Evolutionary conservation across 202 grass and related monocot genomes (phyloP).

Genomic region (Musa balbisiana): DNA sequence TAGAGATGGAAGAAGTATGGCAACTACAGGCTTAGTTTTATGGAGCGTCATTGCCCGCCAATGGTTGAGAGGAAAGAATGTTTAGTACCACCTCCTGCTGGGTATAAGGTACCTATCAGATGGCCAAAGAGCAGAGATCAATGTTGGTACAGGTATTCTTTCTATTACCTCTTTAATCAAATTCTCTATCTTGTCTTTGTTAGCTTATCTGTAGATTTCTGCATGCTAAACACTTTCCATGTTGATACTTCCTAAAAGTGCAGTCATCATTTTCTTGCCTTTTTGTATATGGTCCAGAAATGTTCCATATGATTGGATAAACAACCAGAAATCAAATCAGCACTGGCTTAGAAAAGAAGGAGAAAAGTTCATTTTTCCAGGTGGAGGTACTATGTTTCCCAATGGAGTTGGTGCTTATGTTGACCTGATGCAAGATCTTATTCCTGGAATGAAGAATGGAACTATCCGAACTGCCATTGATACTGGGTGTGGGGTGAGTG

Average conservation of each 20-base stretch:
- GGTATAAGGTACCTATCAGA: conserved; percentile 80
- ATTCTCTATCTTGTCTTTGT: not conserved
- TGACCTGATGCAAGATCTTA: conserved; percentile 56
- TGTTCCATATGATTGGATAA: conserved; percentile 99
- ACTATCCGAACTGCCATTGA: conserved; percentile 82
- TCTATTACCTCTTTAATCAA: not conserved
- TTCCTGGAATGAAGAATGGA: conserved; percentile 90
- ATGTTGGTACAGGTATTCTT: conserved; percentile 87
- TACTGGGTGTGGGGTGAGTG: conserved; percentile 80
- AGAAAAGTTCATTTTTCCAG: conserved; percentile 81
- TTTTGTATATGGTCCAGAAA: conserved; percentile 37
- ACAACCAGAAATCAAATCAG: conserved; percentile 98
- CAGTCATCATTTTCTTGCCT: not conserved
- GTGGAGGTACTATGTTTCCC: conserved; percentile 99
- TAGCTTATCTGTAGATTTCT: not conserved
- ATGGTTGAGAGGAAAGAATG: conserved; percentile 63
- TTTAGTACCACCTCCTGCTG: conserved; percentile 69
- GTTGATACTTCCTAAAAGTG: not conserved
- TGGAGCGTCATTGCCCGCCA: conserved; percentile 93
- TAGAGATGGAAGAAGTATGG: conserved; percentile 78
- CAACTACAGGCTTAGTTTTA: conserved; percentile 85
- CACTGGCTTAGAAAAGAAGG: conserved; percentile 94
- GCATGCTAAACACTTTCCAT: not conserved
- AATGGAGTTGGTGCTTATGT: conserved; percentile 83
- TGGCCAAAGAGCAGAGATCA: conserved; percentile 91